Conservation (phyloP, 371 early-diverging fungal genomes). For the Apophysomyces elegans region DNA sequence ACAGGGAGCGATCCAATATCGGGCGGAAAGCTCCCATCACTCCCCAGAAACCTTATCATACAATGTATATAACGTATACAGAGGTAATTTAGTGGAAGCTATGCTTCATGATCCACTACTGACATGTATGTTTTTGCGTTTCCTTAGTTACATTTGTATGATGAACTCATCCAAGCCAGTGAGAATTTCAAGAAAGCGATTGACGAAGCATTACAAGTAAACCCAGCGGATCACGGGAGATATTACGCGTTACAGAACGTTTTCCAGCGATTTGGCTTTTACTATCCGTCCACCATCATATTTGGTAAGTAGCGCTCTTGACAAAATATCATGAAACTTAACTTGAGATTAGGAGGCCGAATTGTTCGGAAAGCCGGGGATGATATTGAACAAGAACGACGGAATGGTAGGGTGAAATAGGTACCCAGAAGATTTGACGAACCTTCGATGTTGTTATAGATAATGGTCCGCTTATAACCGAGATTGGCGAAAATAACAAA, state of each 20-base stretch:
- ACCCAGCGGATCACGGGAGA: neutral
- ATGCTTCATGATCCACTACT: neutral
- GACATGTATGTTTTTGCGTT: neutral
- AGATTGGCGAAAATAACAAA: neutral
- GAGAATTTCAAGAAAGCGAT: neutral
- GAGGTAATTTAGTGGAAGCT: neutral
- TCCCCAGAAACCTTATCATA: neutral
- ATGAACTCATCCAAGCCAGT: neutral
- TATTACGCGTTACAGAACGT: slow-evolving; percentile 1
- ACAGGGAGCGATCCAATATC: neutral
- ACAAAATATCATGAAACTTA: neutral
- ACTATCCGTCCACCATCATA: neutral
- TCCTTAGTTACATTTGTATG: neutral
- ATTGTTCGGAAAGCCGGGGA: neutral
- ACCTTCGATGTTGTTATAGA: neutral
- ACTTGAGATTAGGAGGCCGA: neutral
- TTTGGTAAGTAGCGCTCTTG: neutral
- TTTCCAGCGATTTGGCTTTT: neutral
- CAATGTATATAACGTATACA: neutral
- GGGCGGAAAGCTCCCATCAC: neutral
- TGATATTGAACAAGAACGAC: too few relatives aligned
- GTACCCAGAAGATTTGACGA: too few relatives aligned
- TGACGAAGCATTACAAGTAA: neutral
- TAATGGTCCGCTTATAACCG: neutral
- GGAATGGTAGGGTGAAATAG: too few relatives aligned